These are phyloP conservation scores for Gleditsia sinensis DNA, from an alignment of 306 rosid species.

Conservation along the genomic window DNA sequence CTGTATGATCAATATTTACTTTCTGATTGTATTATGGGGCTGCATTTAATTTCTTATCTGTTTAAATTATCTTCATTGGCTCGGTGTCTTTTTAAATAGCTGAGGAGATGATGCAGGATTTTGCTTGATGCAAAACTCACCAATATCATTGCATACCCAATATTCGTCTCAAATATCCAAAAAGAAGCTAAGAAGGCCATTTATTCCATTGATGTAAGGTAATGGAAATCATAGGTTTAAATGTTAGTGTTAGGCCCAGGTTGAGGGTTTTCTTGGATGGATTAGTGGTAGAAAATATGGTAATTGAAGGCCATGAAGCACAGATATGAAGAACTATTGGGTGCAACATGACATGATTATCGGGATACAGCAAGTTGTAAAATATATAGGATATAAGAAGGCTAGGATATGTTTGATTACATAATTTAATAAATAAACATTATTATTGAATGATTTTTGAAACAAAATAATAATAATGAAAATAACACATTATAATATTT, in stretches of 20 bases:
- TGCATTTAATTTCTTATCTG: background rate
- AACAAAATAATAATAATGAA: too few species aligned
- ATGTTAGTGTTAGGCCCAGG: background rate
- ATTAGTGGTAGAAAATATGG: background rate
- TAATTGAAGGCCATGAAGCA: background rate
- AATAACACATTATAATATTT: too few species aligned
- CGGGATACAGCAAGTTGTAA: background rate
- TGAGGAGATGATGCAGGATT: background rate
- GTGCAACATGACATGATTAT: background rate
- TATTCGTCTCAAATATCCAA: background rate
- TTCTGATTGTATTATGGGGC: background rate
- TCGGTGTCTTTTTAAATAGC: background rate
- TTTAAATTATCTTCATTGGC: slow-evolving; percentile 20
- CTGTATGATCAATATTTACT: slow-evolving; percentile 6
- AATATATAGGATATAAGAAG: background rate
- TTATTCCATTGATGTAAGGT: background rate
- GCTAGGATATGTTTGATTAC: background rate
- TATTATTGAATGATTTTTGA: too few species aligned
- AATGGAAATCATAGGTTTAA: background rate
- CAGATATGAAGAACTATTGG: background rate
- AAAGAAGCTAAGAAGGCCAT: background rate
- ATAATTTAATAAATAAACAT: background rate
- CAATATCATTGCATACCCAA: background rate
- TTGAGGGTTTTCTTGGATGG: background rate
- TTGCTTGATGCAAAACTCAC: background rate